Evolutionary conservation across 768 basidiomycete genomes (phyloP).

Genomic region (Dictyophora rubrovolvata): DNA sequence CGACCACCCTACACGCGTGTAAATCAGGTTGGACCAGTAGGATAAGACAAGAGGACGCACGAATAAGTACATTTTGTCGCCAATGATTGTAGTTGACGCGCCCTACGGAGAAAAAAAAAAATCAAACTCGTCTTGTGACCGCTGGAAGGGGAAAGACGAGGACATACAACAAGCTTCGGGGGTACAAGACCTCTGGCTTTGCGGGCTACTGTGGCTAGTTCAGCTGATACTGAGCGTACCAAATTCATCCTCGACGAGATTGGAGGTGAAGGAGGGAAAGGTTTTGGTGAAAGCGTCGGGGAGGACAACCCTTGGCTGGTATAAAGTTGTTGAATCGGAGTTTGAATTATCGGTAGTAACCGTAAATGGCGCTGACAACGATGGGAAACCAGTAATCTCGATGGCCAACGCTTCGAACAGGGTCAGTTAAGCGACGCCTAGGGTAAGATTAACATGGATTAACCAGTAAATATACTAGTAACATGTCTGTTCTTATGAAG

Average conservation of each 20-base stretch:
- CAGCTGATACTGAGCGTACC: constrained; percentile 67
- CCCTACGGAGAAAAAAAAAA: constrained; percentile 36
- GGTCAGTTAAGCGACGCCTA: background rate
- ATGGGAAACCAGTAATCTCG: constrained; percentile 1
- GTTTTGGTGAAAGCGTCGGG: background rate
- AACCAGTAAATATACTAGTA: background rate
- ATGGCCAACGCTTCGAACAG: background rate
- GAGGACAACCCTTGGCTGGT: too few relatives aligned
- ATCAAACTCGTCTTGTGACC: background rate
- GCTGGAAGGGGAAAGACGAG: constrained; percentile 1
- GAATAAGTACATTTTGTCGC: constrained; percentile 83
- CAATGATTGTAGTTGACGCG: constrained; percentile 83
- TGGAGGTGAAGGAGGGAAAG: background rate
- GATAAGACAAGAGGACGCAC: constrained; percentile 32
- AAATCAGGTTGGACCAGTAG: background rate
- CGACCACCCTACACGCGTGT: constrained; percentile 61
- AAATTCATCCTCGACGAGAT: constrained; percentile 5
- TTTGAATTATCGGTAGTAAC: constrained; percentile 1
- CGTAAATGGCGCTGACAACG: constrained; percentile 4
- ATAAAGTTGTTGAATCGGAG: background rate
- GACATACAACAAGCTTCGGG: constrained; percentile 73
- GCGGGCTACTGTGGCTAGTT: constrained; percentile 78
- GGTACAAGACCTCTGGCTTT: constrained; percentile 82
- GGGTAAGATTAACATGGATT: background rate
- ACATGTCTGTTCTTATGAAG: background rate